Base-by-base conservation (phyloP, 2,329 filamentous ascomycete species). In the Colletotrichum horii region DNA sequence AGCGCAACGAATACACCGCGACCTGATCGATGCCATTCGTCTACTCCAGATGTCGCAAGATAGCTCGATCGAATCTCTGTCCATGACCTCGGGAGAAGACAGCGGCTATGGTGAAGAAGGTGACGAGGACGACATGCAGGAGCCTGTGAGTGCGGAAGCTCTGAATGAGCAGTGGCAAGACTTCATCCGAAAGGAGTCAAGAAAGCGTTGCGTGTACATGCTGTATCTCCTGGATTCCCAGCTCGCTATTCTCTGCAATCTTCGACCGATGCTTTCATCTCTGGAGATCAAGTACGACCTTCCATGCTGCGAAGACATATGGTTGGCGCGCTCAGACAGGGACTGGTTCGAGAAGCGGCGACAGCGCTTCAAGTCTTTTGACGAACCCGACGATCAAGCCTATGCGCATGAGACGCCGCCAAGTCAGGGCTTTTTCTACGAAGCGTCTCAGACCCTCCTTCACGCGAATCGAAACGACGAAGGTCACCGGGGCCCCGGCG, bases 221-320 rank as follows among this genome's bases (percentile, higher is more conserved):
- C 52, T 72, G 5, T 72, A 72, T 28, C 70, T 72, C 12, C 70
- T 72, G 9, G 70, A 72, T 14, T 72, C 70, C 1, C 70, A 72
- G 26, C 52, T 72, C 26, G 70, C 70, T 3, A 72, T 72, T 24
- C 52, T 72, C 16, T 72, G 70, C 52, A 72, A 72, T 24, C 55
- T 72, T 6, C 64, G 70, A 8, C 70, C 70, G 12, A 72, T 72
- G 70, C 36, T 72, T 6, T 72, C 70, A 4, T 72, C 70, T 9
- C 70, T 72, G 8, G 70, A 72, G 22, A 72, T 72, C 70, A 72
- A 72, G 64, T 72, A 72, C 52, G 70, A 72, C 12, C 52, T 72
- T 4, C 70, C 70, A 11, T 72, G 70, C 34, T 72, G 70, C 22
- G 70, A 72, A 26, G 70, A 72, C 8, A 72, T 68, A 6, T 72